phyloP scores from a whole-genome alignment of 495 filamentous ascomycete species.

The Echria macrotheca region DNA sequence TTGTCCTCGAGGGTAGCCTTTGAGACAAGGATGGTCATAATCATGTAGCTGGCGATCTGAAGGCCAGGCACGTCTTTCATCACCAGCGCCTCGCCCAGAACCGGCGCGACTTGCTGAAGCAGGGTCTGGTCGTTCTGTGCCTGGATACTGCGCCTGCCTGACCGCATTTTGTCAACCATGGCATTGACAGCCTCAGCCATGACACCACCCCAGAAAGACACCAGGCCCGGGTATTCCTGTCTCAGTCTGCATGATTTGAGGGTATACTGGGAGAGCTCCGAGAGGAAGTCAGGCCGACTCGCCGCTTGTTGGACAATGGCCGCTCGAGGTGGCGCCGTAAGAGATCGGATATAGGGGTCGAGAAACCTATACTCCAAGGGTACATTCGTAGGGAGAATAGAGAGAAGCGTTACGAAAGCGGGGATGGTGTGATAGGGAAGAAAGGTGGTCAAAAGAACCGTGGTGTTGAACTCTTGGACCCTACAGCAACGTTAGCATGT shows the following conservation, averaged over 20 bases:
- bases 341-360: slow-evolving; percentile 70
- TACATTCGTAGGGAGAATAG: slow-evolving; percentile 68
- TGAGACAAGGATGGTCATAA: slow-evolving; percentile 73
- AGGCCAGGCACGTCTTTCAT: slow-evolving; percentile 69
- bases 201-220: slow-evolving; percentile 84
- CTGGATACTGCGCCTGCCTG: slow-evolving; percentile 62
- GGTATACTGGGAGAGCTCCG: slow-evolving; percentile 67
- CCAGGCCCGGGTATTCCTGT: slow-evolving; percentile 65
- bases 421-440: slow-evolving; percentile 84
- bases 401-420: slow-evolving; percentile 73
- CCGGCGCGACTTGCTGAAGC: slow-evolving; percentile 65
- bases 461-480: slow-evolving; percentile 84
- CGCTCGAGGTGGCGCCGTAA: slow-evolving; percentile 68
- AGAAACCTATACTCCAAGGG: slow-evolving; percentile 77
- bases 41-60: slow-evolving; percentile 83
- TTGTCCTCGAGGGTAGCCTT: slow-evolving; percentile 72
- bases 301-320: slow-evolving; percentile 74
- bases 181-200: slow-evolving; percentile 73
- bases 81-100: slow-evolving; percentile 67
- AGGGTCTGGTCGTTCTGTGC: slow-evolving; percentile 73
- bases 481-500: slow-evolving; percentile 51
- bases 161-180: slow-evolving; percentile 69
- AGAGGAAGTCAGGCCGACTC: slow-evolving; percentile 64
- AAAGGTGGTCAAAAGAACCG: slow-evolving; percentile 74
- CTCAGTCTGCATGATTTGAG: slow-evolving; percentile 59